Evolutionary conservation across 352 stramenopile species (phyloP).

Genomic region (Phytophthora capsici): DNA sequence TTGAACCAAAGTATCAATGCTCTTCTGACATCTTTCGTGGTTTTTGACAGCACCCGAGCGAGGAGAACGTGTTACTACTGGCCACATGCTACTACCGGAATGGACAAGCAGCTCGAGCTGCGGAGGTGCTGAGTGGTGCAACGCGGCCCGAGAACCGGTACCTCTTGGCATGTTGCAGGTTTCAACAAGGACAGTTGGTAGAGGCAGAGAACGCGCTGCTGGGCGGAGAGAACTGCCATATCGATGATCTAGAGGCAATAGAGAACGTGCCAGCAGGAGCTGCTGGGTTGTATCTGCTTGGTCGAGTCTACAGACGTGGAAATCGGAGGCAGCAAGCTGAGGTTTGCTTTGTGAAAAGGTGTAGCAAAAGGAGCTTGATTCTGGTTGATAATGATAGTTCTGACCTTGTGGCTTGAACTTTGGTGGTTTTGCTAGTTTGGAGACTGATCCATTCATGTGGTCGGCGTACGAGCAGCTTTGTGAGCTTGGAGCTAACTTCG

Average conservation of each 20-base stretch:
- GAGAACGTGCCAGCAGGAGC: constrained; percentile 80
- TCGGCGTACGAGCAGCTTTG: constrained; percentile 93
- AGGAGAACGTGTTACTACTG: constrained; percentile 63
- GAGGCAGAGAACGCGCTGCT: constrained; percentile 94
- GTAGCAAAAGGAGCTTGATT: constrained; percentile 4
- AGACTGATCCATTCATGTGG: constrained; percentile 93
- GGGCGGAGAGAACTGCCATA: constrained; percentile 39
- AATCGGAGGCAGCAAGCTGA: constrained; percentile 92
- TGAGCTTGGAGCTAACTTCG: constrained; percentile 86
- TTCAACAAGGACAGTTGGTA: constrained; percentile 66
- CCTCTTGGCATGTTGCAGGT: constrained; percentile 74
- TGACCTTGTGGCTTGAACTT: constrained; percentile 11
- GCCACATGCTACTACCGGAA: constrained; percentile 73
- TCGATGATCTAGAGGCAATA: constrained; percentile 27
- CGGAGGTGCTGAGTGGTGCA: constrained; percentile 59
- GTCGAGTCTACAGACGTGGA: constrained; percentile 88
- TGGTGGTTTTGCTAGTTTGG: constrained; percentile 60
- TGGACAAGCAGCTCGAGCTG: constrained; percentile 57
- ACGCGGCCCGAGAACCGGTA: constrained; percentile 63
- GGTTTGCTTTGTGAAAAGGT: constrained; percentile 91
- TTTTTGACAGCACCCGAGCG: constrained; percentile 50
- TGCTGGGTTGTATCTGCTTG: constrained; percentile 92
- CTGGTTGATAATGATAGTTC: background rate
- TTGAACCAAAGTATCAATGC: constrained; percentile 11
- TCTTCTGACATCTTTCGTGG: constrained; percentile 26